Evolutionary conservation across 2,329 filamentous ascomycete genomes (phyloP).

Genomic region (Thermoascus crustaceus): DNA sequence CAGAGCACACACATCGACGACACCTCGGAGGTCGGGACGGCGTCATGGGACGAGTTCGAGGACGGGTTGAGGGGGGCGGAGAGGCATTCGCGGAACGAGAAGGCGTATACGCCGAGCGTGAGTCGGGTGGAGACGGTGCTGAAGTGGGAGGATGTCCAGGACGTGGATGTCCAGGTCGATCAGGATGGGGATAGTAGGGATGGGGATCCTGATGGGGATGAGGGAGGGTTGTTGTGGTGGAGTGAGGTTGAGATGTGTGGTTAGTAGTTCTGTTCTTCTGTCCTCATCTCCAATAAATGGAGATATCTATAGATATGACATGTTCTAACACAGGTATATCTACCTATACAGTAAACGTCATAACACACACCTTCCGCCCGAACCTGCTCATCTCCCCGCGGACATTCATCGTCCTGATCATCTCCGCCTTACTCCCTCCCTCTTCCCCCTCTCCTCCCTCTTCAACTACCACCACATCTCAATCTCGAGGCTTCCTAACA

Average conservation of each 20-base stretch:
- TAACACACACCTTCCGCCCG: constrained; percentile 30
- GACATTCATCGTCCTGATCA: constrained; percentile 24
- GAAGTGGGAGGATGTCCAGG: constrained; percentile 16
- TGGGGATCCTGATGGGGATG: background rate
- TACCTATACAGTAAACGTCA: constrained; percentile 21
- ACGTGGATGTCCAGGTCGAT: too few species aligned
- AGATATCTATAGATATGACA: background rate
- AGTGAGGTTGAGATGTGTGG: constrained; percentile 20
- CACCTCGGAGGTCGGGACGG: constrained; percentile 22
- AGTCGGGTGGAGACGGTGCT: constrained; percentile 20
- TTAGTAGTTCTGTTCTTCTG: constrained; percentile 9
- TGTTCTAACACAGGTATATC: background rate
- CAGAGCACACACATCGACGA: constrained; percentile 28
- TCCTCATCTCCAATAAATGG: background rate
- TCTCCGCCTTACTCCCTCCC: constrained; percentile 20
- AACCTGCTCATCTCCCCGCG: constrained; percentile 23
- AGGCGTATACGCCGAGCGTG: constrained; percentile 34
- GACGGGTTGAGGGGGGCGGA: constrained; percentile 25
- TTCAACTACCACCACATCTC: background rate
- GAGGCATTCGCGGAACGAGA: constrained; percentile 35
- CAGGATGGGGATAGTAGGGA: constrained; percentile 3
- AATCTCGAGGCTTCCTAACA: constrained; percentile 20
- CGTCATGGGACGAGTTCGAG: constrained; percentile 32
- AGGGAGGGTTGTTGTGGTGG: constrained; percentile 8
- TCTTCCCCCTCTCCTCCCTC: constrained; percentile 4